These are phyloP conservation scores for Thermochaetoides thermophila DNA, from an alignment of 495 filamentous ascomycete species.

Conservation along the genomic window DNA sequence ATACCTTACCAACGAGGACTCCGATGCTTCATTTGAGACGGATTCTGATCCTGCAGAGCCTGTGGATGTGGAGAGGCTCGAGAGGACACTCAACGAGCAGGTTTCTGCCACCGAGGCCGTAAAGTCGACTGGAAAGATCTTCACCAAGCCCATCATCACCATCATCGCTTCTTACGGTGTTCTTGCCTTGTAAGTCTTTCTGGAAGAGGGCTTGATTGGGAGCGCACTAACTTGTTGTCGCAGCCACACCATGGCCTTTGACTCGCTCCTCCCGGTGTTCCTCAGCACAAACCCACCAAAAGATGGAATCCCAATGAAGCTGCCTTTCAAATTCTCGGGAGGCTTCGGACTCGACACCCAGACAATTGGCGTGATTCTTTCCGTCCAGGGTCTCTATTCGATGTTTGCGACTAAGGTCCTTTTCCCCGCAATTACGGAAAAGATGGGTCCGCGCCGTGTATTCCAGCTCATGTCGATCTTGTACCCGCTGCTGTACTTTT, in stretches of 20 bases:
- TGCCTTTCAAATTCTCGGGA: conserved; percentile 79
- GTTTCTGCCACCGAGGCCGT: conserved; percentile 3
- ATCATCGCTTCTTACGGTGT: conserved; percentile 85
- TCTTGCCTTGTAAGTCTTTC: conserved; percentile 71
- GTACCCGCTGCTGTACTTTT: conserved; percentile 81
- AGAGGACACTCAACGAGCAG: conserved; percentile 3
- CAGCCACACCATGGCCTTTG: conserved; percentile 76
- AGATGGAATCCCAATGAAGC: conserved; percentile 19
- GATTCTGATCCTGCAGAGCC: neutral
- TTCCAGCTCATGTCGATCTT: conserved; percentile 65
- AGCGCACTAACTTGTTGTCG: too few species aligned
- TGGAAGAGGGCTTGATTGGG: too few species aligned
- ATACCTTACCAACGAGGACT: conserved; percentile 49
- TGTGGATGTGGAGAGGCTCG: conserved; percentile 5
- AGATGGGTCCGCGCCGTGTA: conserved; percentile 59
- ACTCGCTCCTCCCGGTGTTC: conserved; percentile 84
- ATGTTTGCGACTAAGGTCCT: conserved; percentile 71
- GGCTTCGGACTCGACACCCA: conserved; percentile 72
- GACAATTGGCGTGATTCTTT: conserved; percentile 72
- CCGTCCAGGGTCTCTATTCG: conserved; percentile 80
- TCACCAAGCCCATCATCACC: conserved; percentile 67
- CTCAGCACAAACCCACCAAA: conserved; percentile 56
- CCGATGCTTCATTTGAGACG: conserved; percentile 11
- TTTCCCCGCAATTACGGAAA: conserved; percentile 57
- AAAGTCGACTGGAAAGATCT: conserved; percentile 26